Base-by-base conservation (phyloP, 2,329 filamentous ascomycete genomes). In the Tolypocladium sp. region DNA sequence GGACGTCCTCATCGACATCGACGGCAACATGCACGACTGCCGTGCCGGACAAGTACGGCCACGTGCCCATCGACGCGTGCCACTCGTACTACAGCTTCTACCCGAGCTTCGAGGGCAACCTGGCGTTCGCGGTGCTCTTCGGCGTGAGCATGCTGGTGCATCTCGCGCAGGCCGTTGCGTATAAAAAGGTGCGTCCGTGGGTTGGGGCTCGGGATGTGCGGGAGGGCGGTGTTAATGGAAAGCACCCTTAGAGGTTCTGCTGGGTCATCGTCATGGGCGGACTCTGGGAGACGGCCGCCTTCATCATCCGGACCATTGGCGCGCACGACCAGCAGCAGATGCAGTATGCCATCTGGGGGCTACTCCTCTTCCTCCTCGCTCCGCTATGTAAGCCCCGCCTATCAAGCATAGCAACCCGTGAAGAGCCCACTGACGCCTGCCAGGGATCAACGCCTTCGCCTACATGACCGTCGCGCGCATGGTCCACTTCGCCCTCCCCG, bases 401-500 rank as follows among this genome's bases (percentile, higher is more conserved):
- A 4, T 20, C 27, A 5, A 33, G 27, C 17, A 20, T 4, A 9
- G 7, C 44, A 33, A 10, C 15, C 15, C 4, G 20, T 20, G 13
- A 9, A 33, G 25, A 27, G 25, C 44, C 25, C 8, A 20, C 44
- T 51, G 25, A 51, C 10, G 27, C 46, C 8, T 13, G 7, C 27
- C 10, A 72, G 74, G 71, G 76, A 73, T 77, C 63, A 77, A 77
- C 58, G 74, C 73, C 8, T 78, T 77, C 55, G 72, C 69, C 4
- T 78, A 78, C 67, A 78, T 78, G 76, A 72, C 72, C 3, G 70
- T 77, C 44, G 72, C 75, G 1, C 70, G 74, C 38, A 68, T 76
- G 62, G 66, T 77, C 6, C 71, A 73, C 63, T 74, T 71, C 59
- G 69, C 69, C 59, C 67, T 76, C 30, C 75, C 75, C 1, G 69